Conservation (phyloP, 345 rosid genomes). For the Eucalyptus pauciflora region DNA sequence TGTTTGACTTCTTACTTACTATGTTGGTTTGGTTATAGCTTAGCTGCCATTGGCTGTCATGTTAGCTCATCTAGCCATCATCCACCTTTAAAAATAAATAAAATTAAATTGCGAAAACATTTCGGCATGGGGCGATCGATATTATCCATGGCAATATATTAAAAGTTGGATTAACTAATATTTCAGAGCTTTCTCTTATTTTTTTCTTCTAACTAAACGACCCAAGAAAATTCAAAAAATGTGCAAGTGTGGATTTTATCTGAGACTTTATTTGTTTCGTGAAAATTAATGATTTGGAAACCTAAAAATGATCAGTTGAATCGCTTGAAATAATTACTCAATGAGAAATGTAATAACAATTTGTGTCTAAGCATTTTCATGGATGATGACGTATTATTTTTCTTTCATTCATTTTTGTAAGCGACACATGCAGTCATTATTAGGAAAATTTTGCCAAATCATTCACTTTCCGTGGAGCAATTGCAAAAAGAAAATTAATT, state of each 20-base stretch:
- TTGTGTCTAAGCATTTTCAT: rapidly evolving
- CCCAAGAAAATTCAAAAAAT: not conserved
- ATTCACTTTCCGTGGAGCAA: rapidly evolving
- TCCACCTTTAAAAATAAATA: not conserved
- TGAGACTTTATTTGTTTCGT: not conserved
- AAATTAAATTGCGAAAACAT: not conserved
- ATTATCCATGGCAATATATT: rapidly evolving
- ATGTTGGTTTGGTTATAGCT: not conserved
- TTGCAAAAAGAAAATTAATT: rapidly evolving
- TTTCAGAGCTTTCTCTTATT: not conserved
- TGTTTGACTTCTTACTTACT: not conserved
- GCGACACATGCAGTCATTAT: rapidly evolving
- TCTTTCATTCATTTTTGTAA: rapidly evolving
- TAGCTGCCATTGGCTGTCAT: not conserved
- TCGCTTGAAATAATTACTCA: not conserved
- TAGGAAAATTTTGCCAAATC: not conserved
- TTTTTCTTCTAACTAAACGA: not conserved
- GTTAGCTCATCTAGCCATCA: not conserved
- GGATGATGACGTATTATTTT: not conserved
- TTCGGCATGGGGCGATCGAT: rapidly evolving
- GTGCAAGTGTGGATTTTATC: not conserved
- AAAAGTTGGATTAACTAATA: not conserved
- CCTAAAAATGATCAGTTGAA: rapidly evolving
- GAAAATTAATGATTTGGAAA: too few relatives aligned
- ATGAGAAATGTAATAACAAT: too few relatives aligned